Evolutionary conservation across 1,284 basidiomycete species (phyloP), one percentile per base, ranked within the genome.

Genomic region (Rhizoctonia solani): DNA sequence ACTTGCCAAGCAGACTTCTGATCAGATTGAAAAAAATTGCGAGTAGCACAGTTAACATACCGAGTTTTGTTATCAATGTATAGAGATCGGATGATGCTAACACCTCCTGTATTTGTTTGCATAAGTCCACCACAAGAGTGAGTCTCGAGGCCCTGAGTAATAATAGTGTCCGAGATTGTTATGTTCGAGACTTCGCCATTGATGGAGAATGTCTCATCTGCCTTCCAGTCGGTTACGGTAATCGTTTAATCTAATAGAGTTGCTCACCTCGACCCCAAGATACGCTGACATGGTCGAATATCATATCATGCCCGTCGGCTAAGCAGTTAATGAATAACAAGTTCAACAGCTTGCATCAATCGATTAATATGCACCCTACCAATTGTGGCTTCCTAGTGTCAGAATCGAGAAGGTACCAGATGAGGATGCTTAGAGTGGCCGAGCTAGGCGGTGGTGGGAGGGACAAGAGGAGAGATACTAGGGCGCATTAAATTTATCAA

Each of bases 61-160:
- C 77, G 71, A 4, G 77, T 79, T 67, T 79, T 73, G 69, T 79
- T 79, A 71, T 78, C 77, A 53, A 78, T 77, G 55, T 79, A 78
- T 11, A 78, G 70, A 2, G 75, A 73, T 5, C 77, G 74, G 58
- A 79, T 73, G 54, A 79, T 79, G 54, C 77, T 78, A 53, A 79
- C 74, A 21, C 77, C 77, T 2, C 77, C 77, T n/a, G n/a, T n/a
- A 54, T 73, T 72, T n/a, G 76, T 77, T 59, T 79, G 77, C 14
- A 78, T 79, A 42, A 79, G 74, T 1, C 77, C 77, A 44, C 77
- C 77, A 56, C 76, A 77, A 6, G 76, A 77, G 67, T 79, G 77
- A 6, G 76, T 78, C 54, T 78, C 74, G 5, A 78, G 71, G 30
- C 77, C 77, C 69, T 78, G 77, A 3, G 77, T 75, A 47, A 78